phyloP scores from a whole-genome alignment of 768 basidiomycete species.

The Paxillus involutus region DNA sequence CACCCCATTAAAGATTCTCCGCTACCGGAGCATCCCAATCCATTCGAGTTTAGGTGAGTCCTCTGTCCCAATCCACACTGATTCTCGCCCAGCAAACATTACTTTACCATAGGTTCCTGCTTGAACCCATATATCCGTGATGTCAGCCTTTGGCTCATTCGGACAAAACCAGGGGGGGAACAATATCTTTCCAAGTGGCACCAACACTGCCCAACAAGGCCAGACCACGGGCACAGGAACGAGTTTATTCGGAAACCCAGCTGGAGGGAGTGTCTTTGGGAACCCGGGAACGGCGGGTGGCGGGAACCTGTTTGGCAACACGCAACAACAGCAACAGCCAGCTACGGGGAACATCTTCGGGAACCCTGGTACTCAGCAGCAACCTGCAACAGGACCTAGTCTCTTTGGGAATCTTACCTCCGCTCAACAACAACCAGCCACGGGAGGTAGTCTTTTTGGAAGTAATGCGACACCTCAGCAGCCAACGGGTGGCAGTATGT shows the following conservation, averaged over 20 bases:
- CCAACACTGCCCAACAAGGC: background rate
- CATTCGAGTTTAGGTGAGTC: too few species aligned
- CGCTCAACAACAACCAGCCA: constrained; percentile 24
- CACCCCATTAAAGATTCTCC: too few species aligned
- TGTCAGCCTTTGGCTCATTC: too few species aligned
- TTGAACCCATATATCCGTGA: too few species aligned
- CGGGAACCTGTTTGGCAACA: constrained; percentile 8
- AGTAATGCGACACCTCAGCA: constrained; percentile 12
- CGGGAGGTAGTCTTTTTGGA: constrained; percentile 21
- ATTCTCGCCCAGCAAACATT: too few species aligned
- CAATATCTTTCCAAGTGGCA: too few species aligned
- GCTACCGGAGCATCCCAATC: too few species aligned
- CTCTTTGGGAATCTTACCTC: constrained; percentile 26
- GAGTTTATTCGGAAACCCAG: constrained; percentile 3
- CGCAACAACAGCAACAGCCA: constrained; percentile 3
- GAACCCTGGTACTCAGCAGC: constrained; percentile 22
- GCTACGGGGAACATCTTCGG: constrained; percentile 22
- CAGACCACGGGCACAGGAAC: background rate
- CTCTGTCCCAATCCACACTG: too few species aligned
- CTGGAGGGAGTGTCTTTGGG: constrained; percentile 1
- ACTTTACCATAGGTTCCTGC: too few species aligned
- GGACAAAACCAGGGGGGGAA: too few species aligned
- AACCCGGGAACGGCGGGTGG: constrained; percentile 3
- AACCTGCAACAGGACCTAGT: constrained; percentile 18
- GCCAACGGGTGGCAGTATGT: constrained; percentile 19